Evolutionary conservation across 2,329 filamentous ascomycete species (phyloP).

Genomic region (Trichoderma brevicompactum): DNA sequence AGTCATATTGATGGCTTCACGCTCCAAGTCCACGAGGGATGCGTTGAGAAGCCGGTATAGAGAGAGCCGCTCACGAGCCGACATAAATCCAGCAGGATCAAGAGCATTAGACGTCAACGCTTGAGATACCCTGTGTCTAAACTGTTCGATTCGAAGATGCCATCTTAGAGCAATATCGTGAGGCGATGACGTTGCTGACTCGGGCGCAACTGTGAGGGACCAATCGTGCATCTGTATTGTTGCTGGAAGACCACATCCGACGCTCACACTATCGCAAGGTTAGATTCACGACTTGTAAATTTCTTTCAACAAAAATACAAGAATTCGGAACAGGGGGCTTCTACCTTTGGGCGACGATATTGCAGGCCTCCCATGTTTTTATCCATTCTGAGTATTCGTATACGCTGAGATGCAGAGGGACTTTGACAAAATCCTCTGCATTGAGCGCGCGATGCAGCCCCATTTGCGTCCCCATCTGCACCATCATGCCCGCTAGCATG

Average conservation of each 20-base stretch:
- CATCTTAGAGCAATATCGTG: constrained; percentile 17
- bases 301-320: background rate
- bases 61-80: constrained; percentile 17
- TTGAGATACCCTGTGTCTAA: constrained; percentile 18
- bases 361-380: constrained; percentile 21
- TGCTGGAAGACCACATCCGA: constrained; percentile 20
- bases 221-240: constrained; percentile 25
- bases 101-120: constrained; percentile 18
- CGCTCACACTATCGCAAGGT: constrained; percentile 5
- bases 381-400: constrained; percentile 23
- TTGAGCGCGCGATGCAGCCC: constrained; percentile 14
- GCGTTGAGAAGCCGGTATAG: constrained; percentile 21
- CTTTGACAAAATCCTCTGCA: constrained; percentile 23
- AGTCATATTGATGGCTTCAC: constrained; percentile 20
- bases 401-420: constrained; percentile 16
- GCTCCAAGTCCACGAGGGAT: constrained; percentile 17
- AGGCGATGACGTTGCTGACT: constrained; percentile 10
- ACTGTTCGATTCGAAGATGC: constrained; percentile 26
- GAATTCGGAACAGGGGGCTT: background rate
- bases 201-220: constrained; percentile 20
- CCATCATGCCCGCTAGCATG: constrained; percentile 24
- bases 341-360: constrained; percentile 22
- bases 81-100: constrained; percentile 20
- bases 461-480: constrained; percentile 23
- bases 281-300: background rate